Conservation (phyloP, 2,329 filamentous ascomycete species). For the Talaromyces sp. region DNA sequence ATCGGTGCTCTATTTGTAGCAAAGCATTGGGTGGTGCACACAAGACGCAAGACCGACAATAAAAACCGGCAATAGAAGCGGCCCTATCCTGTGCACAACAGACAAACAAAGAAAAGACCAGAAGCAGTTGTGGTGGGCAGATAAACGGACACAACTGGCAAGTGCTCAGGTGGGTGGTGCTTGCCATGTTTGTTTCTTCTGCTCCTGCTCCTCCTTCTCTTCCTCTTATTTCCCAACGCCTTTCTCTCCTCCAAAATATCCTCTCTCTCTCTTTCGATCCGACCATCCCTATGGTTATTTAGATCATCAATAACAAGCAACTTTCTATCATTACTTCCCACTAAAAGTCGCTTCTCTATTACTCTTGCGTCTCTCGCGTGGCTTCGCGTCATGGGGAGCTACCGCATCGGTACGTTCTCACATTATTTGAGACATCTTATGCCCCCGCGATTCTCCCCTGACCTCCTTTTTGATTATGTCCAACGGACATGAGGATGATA, state of each 20-base stretch:
- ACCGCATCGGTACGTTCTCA: conserved; percentile 27
- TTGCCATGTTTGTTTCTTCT: background rate
- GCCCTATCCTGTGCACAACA: background rate
- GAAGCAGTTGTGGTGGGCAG: background rate
- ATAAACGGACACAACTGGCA: background rate
- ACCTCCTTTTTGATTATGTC: too few species aligned
- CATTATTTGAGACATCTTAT: background rate
- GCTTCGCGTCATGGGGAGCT: conserved; percentile 20
- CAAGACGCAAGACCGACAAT: background rate
- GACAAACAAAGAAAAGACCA: background rate
- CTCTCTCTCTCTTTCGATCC: background rate
- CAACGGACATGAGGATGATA: too few species aligned
- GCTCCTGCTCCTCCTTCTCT: background rate
- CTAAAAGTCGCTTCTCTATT: background rate
- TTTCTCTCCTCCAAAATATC: background rate
- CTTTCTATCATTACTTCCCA: background rate
- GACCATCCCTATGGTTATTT: background rate
- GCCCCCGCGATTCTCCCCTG: background rate
- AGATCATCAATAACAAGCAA: background rate
- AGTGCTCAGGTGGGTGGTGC: background rate
- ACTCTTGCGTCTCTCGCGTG: background rate
- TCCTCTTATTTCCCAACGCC: background rate
- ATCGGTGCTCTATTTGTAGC: background rate
- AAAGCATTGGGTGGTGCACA: background rate
- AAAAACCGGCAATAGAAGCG: background rate